Conservation (phyloP, 352 stramenopile species). For the Globisporangium irregulare region DNA sequence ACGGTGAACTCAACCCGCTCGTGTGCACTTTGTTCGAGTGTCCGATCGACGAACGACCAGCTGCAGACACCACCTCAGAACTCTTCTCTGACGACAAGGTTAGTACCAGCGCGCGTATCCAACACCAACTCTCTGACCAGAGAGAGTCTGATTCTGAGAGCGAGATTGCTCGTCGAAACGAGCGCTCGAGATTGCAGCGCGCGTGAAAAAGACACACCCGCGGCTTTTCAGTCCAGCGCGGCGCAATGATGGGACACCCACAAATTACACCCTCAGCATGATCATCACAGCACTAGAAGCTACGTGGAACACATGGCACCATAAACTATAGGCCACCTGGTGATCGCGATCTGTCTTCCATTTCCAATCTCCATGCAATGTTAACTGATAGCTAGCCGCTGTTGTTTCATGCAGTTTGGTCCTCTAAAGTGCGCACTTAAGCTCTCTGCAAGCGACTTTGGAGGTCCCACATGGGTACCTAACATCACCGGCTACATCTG, state of each 20-base stretch:
- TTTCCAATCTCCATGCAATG: background rate
- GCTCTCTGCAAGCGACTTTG: background rate
- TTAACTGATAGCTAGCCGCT: background rate
- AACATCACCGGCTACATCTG: conserved; percentile 6
- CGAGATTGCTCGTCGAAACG: background rate
- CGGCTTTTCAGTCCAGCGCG: background rate
- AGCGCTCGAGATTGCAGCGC: background rate
- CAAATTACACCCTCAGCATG: too few relatives aligned
- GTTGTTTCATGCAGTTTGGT: background rate
- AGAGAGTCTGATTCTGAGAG: too few relatives aligned
- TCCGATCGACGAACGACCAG: background rate
- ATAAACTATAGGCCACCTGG: too few relatives aligned
- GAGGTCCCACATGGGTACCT: conserved; percentile 9
- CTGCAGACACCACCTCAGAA: background rate
- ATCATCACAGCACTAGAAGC: background rate
- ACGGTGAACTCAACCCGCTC: background rate
- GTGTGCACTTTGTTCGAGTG: background rate
- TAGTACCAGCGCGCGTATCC: background rate
- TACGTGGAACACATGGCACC: background rate
- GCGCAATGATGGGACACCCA: background rate
- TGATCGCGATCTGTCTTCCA: too few relatives aligned
- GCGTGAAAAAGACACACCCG: too few relatives aligned
- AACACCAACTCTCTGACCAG: background rate
- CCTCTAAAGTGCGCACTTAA: background rate
- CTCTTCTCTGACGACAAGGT: background rate